These are phyloP conservation scores for Geotrichum ghanense DNA, from an alignment of 805 yeast species.

Conservation along the genomic window DNA sequence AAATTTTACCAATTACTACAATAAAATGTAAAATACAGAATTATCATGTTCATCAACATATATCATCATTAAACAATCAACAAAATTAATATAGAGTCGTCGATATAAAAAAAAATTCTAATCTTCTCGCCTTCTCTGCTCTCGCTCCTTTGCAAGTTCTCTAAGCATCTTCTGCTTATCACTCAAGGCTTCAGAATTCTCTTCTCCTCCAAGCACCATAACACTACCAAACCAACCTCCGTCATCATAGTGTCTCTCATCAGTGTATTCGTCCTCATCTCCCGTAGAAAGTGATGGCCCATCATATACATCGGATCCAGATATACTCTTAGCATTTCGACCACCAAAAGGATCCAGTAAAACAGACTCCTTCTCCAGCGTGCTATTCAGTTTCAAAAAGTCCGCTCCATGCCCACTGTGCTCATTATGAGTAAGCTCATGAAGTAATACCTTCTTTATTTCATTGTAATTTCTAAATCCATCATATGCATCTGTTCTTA, in stretches of 20 bases:
- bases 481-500: slow-evolving; percentile 28
- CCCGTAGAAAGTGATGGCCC: slow-evolving; percentile 11
- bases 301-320: slow-evolving; percentile 11
- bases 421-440: slow-evolving; percentile 30
- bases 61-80: no score
- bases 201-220: slow-evolving; percentile 12
- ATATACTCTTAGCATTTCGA: slow-evolving; percentile 14
- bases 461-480: slow-evolving; percentile 27
- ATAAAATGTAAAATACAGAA: no score
- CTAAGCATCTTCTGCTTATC: slow-evolving; percentile 1
- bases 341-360: slow-evolving; percentile 22
- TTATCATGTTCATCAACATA: no score
- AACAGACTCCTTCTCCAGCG: slow-evolving; percentile 26
- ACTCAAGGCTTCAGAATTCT: neutral
- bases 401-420: slow-evolving; percentile 25
- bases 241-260: slow-evolving; percentile 11
- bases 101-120: no score
- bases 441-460: slow-evolving; percentile 26
- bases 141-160: neutral
- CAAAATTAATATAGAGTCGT: no score
- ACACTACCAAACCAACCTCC: slow-evolving; percentile 20
- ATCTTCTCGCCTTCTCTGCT: neutral
- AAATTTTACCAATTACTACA: no score
- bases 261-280: slow-evolving; percentile 9
- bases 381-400: slow-evolving; percentile 26